A percentile compares a stretch with the other conserved stretches of the same genome.
phyloP scores from a whole-genome alignment of 768 basidiomycete species.

The Glaciozyma antarctica region DNA sequence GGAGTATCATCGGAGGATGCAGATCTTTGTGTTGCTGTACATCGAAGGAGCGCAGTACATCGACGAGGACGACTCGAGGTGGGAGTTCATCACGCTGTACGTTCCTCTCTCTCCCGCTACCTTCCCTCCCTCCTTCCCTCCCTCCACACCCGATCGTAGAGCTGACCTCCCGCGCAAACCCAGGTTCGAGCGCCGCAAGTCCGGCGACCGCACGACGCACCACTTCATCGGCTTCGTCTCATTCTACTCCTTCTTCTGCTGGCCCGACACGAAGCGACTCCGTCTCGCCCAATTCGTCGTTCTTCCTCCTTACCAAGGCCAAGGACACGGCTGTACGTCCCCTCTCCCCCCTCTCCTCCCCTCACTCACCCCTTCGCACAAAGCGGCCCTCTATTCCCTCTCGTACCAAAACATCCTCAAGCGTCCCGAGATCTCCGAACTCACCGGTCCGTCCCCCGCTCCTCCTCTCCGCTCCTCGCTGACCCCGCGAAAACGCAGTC shows the following conservation, averaged over 20 bases:
- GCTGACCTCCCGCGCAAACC: background rate
- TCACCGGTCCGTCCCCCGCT: constrained; percentile 46
- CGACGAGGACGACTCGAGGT: constrained; percentile 79
- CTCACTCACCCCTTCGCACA: constrained; percentile 2
- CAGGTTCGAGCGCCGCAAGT: constrained; percentile 77
- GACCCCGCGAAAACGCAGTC: constrained; percentile 43
- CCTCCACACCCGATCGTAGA: background rate
- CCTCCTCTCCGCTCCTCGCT: background rate
- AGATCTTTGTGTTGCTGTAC: constrained; percentile 84
- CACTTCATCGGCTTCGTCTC: constrained; percentile 94
- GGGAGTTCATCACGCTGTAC: constrained; percentile 85
- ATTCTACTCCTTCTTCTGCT: constrained; percentile 90
- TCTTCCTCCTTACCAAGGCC: constrained; percentile 75
- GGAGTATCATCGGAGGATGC: constrained; percentile 86
- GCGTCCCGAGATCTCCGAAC: constrained; percentile 64
- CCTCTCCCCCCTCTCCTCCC: background rate
- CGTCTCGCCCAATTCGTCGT: constrained; percentile 93
- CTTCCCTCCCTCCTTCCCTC: background rate
- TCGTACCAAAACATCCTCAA: constrained; percentile 67
- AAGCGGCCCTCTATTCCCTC: constrained; percentile 77
- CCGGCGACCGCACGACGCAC: constrained; percentile 53
- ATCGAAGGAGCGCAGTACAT: constrained; percentile 95
- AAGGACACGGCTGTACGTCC: constrained; percentile 77
- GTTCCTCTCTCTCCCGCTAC: constrained; percentile 37
- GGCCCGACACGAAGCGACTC: constrained; percentile 78